Conservation (phyloP, 202 grass and related monocot species). For the Carex arenaria region DNA sequence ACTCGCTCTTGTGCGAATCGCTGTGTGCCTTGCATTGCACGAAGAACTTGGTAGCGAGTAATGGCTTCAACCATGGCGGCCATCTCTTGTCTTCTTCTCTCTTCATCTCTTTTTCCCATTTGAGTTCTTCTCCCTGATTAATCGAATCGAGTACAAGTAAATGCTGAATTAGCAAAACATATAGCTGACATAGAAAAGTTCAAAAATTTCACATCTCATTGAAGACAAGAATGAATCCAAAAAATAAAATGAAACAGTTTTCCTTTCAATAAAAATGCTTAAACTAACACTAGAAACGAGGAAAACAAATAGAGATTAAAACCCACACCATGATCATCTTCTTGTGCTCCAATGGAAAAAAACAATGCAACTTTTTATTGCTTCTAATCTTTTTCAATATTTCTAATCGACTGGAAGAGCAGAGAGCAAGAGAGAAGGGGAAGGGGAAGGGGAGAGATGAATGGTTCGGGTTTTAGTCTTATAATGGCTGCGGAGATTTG, state of each 20-base stretch:
- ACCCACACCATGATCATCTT: slow-evolving; percentile 7
- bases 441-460: neutral
- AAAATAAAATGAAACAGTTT: neutral
- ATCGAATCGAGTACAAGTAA: slow-evolving; percentile 1
- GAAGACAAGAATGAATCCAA: neutral
- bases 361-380: neutral
- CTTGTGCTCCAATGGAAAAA: neutral
- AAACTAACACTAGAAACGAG: neutral
- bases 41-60: slow-evolving; percentile 83
- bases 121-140: slow-evolving; percentile 28
- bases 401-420: neutral
- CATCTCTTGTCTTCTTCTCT: slow-evolving; percentile 44
- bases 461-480: neutral
- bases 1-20: slow-evolving; percentile 71
- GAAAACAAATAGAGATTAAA: neutral
- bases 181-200: neutral
- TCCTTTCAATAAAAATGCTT: neutral
- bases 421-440: neutral
- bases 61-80: slow-evolving; percentile 83
- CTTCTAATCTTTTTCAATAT: neutral
- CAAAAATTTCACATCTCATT: neutral
- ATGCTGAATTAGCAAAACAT: neutral
- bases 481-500: neutral
- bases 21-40: slow-evolving; percentile 78
- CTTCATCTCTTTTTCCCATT: slow-evolving; percentile 11